Conservation (phyloP, 1,284 basidiomycete species). For the Limonomyces culmigenus region DNA sequence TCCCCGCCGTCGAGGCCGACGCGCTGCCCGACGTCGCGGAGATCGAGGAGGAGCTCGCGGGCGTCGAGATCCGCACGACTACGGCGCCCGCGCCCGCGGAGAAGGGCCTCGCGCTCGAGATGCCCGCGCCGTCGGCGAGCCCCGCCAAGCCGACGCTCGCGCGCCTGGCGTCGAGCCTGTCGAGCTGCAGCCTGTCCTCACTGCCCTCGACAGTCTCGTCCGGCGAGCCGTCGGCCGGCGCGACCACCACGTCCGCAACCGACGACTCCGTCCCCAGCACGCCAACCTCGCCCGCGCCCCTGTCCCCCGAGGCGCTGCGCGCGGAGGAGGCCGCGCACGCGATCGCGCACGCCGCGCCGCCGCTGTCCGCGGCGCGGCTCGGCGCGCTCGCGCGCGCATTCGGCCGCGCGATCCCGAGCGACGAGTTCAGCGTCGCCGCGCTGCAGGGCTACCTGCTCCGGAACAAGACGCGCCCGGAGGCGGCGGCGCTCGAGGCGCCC, state of each 20-base stretch:
- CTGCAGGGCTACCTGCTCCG: conserved; percentile 71
- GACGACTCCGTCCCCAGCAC: conserved; percentile 10
- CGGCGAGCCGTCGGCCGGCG: conserved; percentile 8
- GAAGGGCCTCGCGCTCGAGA: not conserved
- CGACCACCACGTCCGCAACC: conserved; percentile 6
- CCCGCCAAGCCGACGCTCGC: not conserved
- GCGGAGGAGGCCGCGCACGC: conserved; percentile 26
- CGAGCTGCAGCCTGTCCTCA: conserved; percentile 10
- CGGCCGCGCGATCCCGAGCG: conserved; percentile 58
- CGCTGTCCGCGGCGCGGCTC: conserved; percentile 43
- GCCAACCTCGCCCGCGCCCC: not conserved
- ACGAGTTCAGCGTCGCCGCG: conserved; percentile 72
- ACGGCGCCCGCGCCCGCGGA: not conserved
- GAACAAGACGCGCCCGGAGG: conserved; percentile 64
- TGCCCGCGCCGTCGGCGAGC: not conserved
- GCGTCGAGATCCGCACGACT: conserved; percentile 25
- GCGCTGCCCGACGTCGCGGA: conserved; percentile 11
- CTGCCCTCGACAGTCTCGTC: conserved; percentile 5
- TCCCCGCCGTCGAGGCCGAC: conserved; percentile 44
- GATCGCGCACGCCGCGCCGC: conserved; percentile 41
- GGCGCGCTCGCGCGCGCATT: conserved; percentile 53
- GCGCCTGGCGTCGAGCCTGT: conserved; percentile 11
- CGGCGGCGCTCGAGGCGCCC: conserved; percentile 42
- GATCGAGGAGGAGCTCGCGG: conserved; percentile 30
- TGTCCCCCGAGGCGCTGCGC: conserved; percentile 18